A percentile compares a stretch with the other conserved stretches of the same genome.
These are phyloP conservation scores for Mallotus japonicus DNA, from an alignment of 441 rosid species.

Conservation along the genomic window DNA sequence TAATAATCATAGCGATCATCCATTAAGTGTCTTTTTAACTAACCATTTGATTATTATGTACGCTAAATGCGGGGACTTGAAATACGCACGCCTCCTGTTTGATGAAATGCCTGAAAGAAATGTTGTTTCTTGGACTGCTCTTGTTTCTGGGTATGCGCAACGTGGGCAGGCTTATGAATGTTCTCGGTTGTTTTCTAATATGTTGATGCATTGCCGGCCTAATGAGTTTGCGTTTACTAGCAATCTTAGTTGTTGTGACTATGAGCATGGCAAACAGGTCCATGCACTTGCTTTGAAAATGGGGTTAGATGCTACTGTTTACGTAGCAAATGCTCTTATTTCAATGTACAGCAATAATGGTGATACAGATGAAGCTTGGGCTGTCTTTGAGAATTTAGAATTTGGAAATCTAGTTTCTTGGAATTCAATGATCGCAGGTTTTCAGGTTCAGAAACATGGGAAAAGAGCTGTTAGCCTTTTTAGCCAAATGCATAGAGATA, in stretches of 20 bases:
- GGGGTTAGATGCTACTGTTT: slow-evolving; percentile 43
- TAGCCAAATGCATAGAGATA: slow-evolving; percentile 44
- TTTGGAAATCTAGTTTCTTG: slow-evolving; percentile 55
- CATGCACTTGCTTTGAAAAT: slow-evolving; percentile 64
- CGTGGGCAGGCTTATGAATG: slow-evolving; percentile 43
- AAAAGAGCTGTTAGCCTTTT: slow-evolving; percentile 43
- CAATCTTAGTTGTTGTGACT: slow-evolving; percentile 55
- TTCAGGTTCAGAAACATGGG: slow-evolving; percentile 46
- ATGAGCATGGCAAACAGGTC: slow-evolving; percentile 53
- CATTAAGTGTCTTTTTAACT: slow-evolving; percentile 36
- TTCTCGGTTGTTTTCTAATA: slow-evolving; percentile 42
- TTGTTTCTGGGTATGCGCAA: slow-evolving; percentile 66
- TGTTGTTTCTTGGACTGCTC: slow-evolving; percentile 67
- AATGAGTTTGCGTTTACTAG: slow-evolving; percentile 69
- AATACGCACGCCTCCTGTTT: slow-evolving; percentile 45
- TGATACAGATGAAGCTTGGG: slow-evolving; percentile 50
- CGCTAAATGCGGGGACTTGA: slow-evolving; percentile 48
- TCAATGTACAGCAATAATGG: slow-evolving; percentile 54
- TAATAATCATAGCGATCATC: slow-evolving; percentile 15
- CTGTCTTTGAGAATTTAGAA: slow-evolving; percentile 49
- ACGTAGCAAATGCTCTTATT: slow-evolving; percentile 68
- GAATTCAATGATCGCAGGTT: slow-evolving; percentile 79
- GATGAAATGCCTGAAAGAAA: slow-evolving; percentile 62
- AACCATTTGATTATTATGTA: slow-evolving; percentile 65
- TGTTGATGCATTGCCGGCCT: slow-evolving; percentile 56